Base-by-base conservation (phyloP, 768 basidiomycete species). In the Boletus huronensis region DNA sequence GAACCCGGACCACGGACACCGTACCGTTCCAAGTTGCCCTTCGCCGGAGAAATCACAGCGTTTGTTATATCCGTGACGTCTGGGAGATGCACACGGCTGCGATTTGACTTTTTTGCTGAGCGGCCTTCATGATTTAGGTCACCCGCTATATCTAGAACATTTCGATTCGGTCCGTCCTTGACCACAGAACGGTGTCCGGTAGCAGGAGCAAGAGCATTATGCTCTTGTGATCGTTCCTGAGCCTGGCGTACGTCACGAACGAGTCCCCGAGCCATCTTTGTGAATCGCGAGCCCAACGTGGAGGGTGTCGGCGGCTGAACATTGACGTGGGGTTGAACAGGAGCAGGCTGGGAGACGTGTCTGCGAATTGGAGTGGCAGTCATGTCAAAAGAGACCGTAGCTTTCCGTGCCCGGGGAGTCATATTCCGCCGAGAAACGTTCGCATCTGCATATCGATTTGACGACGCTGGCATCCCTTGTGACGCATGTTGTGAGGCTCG, bases 1-100 rank as follows among this genome's bases (percentile, higher is more conserved):
- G 73, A 78, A 6, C 72, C 74, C 25, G 79, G 74, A 10, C 73
- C 75, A 31, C 71, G 73, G 56, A 84, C 80, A 1, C 71, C 63
- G 58, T 78, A 74, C 57, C 86, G 85, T 29, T 80, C 77, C 14
- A 77, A 58, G 16, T 76, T 77, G 3, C 72, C 72, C 58, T 81
- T 87, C 1, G 82, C 81, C 1, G 92, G 91, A 5, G 87, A 87
- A 48, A 82, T 82, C 14, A 92, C 83, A 0, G 87, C 91, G 41
- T 78, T 85, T 0, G 89, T 93, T 10, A 93, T 68, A 0, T 91
- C 92, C 8, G 92, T 94, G 5, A 94, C 83, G 61, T 93, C 92
- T 1, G 90, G 91, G 2, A 92, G 72, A 47, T 85, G 80, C 19
- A 90, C 66, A 32, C 76, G 77, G 28, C 72, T 73, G 47, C 65